phyloP scores from a whole-genome alignment of 2,329 filamentous ascomycete genomes.

The Volutella citrinella region DNA sequence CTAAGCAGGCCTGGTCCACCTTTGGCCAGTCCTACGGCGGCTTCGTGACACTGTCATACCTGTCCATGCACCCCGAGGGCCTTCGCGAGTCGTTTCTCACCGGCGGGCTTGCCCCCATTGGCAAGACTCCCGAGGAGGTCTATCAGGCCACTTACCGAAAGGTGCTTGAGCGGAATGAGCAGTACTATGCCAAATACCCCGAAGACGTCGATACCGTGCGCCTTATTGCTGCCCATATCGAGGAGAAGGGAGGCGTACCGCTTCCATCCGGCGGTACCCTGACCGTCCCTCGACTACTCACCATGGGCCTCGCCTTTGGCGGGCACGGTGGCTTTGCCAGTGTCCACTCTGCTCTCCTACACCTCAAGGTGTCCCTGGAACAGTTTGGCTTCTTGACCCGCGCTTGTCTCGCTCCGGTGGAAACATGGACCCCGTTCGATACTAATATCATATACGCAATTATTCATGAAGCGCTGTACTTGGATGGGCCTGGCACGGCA shows the following conservation, averaged over 20 bases:
- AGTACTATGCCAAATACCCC: slow-evolving; percentile 82
- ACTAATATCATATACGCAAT: slow-evolving; percentile 78
- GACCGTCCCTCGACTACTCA: slow-evolving; percentile 71
- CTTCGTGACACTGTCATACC: slow-evolving; percentile 79
- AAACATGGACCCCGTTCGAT: slow-evolving; percentile 68
- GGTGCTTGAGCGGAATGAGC: slow-evolving; percentile 67
- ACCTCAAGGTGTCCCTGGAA: slow-evolving; percentile 69
- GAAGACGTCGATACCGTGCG: slow-evolving; percentile 71
- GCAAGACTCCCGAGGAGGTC: slow-evolving; percentile 68
- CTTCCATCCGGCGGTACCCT: slow-evolving; percentile 72
- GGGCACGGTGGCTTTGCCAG: slow-evolving; percentile 72
- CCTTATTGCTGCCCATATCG: slow-evolving; percentile 63
- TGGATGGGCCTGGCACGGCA: slow-evolving; percentile 58
- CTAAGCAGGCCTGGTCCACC: slow-evolving; percentile 76
- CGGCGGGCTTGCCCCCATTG: slow-evolving; percentile 78
- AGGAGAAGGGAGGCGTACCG: slow-evolving; percentile 53
- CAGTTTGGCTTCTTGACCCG: slow-evolving; percentile 73
- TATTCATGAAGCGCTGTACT: slow-evolving; percentile 87
- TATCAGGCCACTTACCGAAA: slow-evolving; percentile 71
- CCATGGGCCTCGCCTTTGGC: slow-evolving; percentile 76
- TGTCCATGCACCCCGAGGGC: slow-evolving; percentile 75
- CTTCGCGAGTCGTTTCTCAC: slow-evolving; percentile 80
- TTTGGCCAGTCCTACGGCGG: slow-evolving; percentile 93
- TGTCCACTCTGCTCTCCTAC: slow-evolving; percentile 72
- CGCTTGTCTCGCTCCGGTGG: slow-evolving; percentile 66